Evolutionary conservation across 1,284 basidiomycete species (phyloP).

Genomic region (Rhodotorula sp.): DNA sequence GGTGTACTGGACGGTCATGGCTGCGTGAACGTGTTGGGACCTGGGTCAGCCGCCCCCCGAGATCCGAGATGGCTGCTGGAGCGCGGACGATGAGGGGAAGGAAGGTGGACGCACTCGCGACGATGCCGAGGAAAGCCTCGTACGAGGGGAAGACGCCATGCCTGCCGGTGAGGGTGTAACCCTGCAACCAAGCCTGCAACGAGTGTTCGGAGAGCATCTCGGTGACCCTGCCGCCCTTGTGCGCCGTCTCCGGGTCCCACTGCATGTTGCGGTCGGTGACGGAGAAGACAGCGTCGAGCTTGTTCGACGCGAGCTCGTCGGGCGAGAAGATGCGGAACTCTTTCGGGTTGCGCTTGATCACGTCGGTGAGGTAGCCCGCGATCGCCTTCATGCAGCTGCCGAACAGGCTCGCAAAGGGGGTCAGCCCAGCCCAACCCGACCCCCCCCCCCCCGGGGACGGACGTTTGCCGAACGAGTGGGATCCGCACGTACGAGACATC

Average conservation of each 20-base stretch:
- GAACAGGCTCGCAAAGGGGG: too few species aligned
- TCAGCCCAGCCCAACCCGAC: too few species aligned
- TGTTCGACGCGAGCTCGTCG: slow-evolving; percentile 84
- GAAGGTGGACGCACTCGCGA: slow-evolving; percentile 36
- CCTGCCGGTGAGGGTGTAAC: slow-evolving; percentile 56
- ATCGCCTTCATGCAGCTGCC: slow-evolving; percentile 69
- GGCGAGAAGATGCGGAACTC: slow-evolving; percentile 87
- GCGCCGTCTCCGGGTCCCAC: slow-evolving; percentile 64
- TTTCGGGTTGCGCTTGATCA: slow-evolving; percentile 61
- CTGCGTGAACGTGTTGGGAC: too few species aligned
- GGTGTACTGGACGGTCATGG: slow-evolving; percentile 60
- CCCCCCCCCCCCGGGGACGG: too few species aligned
- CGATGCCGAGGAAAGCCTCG: slow-evolving; percentile 77
- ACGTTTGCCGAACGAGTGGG: too few species aligned
- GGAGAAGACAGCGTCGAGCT: slow-evolving; percentile 73
- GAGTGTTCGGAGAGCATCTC: slow-evolving; percentile 81
- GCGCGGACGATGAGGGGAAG: background rate
- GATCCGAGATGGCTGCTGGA: slow-evolving; percentile 25
- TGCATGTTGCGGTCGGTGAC: slow-evolving; percentile 63
- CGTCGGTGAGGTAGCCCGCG: slow-evolving; percentile 57
- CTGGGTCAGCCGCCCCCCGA: too few species aligned
- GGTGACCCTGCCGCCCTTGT: slow-evolving; percentile 69
- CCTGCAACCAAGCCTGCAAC: slow-evolving; percentile 61
- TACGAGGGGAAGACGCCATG: slow-evolving; percentile 83
- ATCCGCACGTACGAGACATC: slow-evolving; percentile 52